phyloP scores from a whole-genome alignment of 108 stramenopile species.

The Pseudonitzschia pungens region DNA sequence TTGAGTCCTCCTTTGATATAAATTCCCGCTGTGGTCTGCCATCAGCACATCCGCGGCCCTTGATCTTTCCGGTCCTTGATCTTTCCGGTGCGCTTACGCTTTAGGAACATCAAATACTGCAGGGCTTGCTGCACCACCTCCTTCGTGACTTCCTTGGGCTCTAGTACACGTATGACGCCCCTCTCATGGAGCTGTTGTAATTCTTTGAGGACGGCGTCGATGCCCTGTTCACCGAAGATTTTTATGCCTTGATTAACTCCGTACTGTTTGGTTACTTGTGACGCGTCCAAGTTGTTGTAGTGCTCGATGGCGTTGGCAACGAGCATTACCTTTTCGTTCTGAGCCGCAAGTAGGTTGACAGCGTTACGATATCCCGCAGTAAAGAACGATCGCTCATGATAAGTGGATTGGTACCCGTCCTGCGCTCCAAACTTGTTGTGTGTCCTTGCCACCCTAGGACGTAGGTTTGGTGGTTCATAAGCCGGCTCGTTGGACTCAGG shows the following conservation, averaged over 20 bases:
- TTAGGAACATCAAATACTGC: neutral
- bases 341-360: neutral
- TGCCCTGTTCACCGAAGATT: neutral
- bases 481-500: too few relatives aligned
- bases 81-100: neutral
- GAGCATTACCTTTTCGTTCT: neutral
- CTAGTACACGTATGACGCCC: neutral
- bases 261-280: neutral
- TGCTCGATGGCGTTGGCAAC: neutral
- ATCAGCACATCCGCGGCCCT: neutral
- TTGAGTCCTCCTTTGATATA: neutral
- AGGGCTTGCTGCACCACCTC: neutral
- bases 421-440: neutral
- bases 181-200: neutral
- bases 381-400: neutral
- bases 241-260: neutral
- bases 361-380: neutral
- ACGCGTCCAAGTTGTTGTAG: neutral
- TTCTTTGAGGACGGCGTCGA: neutral
- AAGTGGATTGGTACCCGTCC: neutral
- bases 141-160: neutral
- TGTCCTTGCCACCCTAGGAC: too few relatives aligned
- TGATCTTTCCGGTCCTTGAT: neutral
- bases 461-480: too few relatives aligned
- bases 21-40: neutral